phyloP scores from a whole-genome alignment of 192 early-diverging fungal species.

The Spinellus fusiger region DNA sequence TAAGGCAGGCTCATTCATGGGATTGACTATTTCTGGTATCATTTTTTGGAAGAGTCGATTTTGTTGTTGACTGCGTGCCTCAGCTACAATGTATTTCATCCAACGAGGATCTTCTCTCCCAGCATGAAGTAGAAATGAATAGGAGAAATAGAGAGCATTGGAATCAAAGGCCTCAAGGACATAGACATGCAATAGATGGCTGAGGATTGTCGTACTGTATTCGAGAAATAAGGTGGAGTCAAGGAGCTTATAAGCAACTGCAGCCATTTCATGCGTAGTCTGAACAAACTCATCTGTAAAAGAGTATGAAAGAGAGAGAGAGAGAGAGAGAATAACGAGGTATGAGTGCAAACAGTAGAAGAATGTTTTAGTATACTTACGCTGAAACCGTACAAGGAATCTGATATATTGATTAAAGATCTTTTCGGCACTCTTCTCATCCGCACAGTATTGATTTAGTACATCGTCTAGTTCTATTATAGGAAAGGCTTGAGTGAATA shows the following conservation, averaged over 20 bases:
- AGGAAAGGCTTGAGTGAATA: neutral
- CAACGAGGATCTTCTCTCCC: constrained; percentile 39
- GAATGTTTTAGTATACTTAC: neutral
- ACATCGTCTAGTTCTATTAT: constrained; percentile 29
- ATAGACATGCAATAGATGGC: constrained; percentile 17
- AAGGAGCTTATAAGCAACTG: constrained; percentile 44
- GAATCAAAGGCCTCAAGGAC: constrained; percentile 8
- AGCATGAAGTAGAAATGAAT: constrained; percentile 39
- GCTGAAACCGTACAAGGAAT: constrained; percentile 28
- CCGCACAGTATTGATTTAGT: constrained; percentile 7
- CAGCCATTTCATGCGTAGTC: constrained; percentile 29
- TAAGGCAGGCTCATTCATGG: constrained; percentile 27
- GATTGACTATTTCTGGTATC: constrained; percentile 34
- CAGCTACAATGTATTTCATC: constrained; percentile 33
- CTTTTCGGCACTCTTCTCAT: constrained; percentile 13
- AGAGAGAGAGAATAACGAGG: neutral
- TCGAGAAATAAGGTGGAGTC: constrained; percentile 42
- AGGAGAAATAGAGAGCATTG: constrained; percentile 39
- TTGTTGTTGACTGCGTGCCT: neutral
- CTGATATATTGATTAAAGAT: constrained; percentile 17
- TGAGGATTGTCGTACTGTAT: constrained; percentile 25
- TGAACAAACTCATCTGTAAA: constrained; percentile 43
- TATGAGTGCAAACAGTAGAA: neutral
- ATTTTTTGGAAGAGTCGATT: constrained; percentile 43
- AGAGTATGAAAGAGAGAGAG: neutral